These are phyloP conservation scores for Jamesozyma hellenica DNA, from an alignment of 805 yeast genomes.

Conservation along the genomic window DNA sequence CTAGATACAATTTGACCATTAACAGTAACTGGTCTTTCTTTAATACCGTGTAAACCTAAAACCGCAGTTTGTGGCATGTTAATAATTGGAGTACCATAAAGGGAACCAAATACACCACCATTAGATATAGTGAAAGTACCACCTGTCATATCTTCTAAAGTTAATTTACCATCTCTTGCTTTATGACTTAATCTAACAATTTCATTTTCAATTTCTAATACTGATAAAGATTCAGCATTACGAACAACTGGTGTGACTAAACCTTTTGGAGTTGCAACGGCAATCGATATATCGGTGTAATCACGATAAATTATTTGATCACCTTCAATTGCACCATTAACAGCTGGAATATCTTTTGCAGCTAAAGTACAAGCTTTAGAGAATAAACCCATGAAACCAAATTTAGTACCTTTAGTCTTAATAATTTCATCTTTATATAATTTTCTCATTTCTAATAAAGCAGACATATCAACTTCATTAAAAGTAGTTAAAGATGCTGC, in stretches of 20 bases:
- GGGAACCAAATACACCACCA: constrained; percentile 98
- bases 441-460: constrained; percentile 87
- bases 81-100: constrained; percentile 96
- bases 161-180: constrained; percentile 94
- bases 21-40: constrained; percentile 94
- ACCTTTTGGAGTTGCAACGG: constrained; percentile 99
- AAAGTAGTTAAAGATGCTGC: constrained; percentile 97
- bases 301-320: constrained; percentile 94
- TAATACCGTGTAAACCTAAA: constrained; percentile 92
- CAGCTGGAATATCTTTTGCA: constrained; percentile 88
- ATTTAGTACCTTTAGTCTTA: constrained; percentile 85
- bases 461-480: constrained; percentile 95
- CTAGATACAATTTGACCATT: constrained; percentile 92
- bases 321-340: constrained; percentile 89
- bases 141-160: constrained; percentile 97
- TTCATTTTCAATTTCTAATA: constrained; percentile 83
- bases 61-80: constrained; percentile 98
- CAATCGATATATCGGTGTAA: constrained; percentile 89
- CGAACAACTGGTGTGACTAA: constrained; percentile 96
- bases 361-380: constrained; percentile 90
- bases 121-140: constrained; percentile 98
- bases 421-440: constrained; percentile 92
- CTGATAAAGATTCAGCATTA: constrained; percentile 85
- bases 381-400: constrained; percentile 98
- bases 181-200: constrained; percentile 72